Evolutionary conservation across 805 yeast species (phyloP), one percentile per base, ranked within the genome.

Genomic region (Vanderwaltozyma tropicalis): DNA sequence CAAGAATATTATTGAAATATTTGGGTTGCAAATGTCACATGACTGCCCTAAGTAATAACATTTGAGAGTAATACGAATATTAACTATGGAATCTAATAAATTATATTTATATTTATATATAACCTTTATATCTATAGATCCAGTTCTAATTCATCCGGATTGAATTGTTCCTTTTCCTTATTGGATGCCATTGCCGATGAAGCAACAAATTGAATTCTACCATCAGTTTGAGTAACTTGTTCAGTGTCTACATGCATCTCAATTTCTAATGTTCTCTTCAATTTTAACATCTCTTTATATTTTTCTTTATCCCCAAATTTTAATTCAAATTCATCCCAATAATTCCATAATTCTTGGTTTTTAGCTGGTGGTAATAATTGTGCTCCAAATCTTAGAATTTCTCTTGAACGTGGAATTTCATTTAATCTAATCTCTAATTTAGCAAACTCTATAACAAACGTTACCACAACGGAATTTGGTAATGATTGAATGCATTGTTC

Each of bases 301-400:
- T 81, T 72, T 3, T 67, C 68, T 49, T 82, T 92, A 41, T 71
- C 62, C 4, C 97, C 97, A 54, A 73, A 47, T 12, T 71, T 66
- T 25, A 82, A 54, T 53, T 88, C 97, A 55, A 87, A 85, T 10
- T 63, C 53, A 38, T 78, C 78, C 94, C 95, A 88, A 21, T 59
- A 56, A 1, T 60, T 61, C 94, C 95, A 86, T 24, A 76, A 52
- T 1, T 37, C 41, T 40, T 22, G 16, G 22, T 62, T 57, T 13
- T 52, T 50, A 2, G 43, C 35, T 5, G 69, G 64, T 32, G 69
- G 55, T 3, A 66, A 46, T 15, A 65, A 42, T 20, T 69, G 68
- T 2, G 73, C 65, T 9, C 78, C 77, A 51, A 71, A 80, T 39
- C 64, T 68, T 44, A 71, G 69, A 6, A 89, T 55, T 10, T 72